These are phyloP conservation scores for Cubamyces sp. DNA, from an alignment of 768 basidiomycete genomes.

Conservation along the genomic window DNA sequence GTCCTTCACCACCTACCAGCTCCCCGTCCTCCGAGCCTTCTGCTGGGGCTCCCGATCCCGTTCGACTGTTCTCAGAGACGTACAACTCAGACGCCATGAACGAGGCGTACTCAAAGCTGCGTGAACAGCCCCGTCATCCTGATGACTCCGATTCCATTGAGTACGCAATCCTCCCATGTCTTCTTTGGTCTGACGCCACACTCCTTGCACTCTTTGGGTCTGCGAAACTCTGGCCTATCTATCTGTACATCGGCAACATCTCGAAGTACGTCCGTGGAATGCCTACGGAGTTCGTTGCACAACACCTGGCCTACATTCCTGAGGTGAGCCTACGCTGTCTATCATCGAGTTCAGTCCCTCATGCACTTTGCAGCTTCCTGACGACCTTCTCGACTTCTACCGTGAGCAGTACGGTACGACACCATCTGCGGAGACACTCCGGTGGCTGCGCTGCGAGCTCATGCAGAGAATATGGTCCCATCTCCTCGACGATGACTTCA, in stretches of 20 bases:
- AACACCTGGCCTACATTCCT: conserved; percentile 52
- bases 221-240: conserved; percentile 44
- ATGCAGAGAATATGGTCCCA: conserved; percentile 34
- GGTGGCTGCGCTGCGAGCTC: conserved; percentile 37
- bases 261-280: conserved; percentile 44
- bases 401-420: conserved; percentile 18
- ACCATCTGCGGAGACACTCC: conserved; percentile 29
- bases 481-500: conserved; percentile 30
- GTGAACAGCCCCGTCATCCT: conserved; percentile 10
- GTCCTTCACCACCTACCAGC: no score
- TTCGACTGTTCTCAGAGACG: conserved; percentile 22
- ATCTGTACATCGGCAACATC: conserved; percentile 43
- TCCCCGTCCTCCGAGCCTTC: no score
- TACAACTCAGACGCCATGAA: conserved; percentile 22
- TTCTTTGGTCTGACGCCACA: conserved; percentile 36
- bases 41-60: background rate
- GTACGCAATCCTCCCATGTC: conserved; percentile 18
- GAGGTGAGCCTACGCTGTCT: conserved; percentile 31
- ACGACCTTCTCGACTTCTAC: conserved; percentile 37
- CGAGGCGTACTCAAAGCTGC: conserved; percentile 20
- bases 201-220: conserved; percentile 34
- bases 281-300: conserved; percentile 37
- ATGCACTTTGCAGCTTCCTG: conserved; percentile 36
- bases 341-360: background rate
- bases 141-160: background rate